phyloP scores from a whole-genome alignment of 805 yeast genomes.

The Candida wancherniae region DNA sequence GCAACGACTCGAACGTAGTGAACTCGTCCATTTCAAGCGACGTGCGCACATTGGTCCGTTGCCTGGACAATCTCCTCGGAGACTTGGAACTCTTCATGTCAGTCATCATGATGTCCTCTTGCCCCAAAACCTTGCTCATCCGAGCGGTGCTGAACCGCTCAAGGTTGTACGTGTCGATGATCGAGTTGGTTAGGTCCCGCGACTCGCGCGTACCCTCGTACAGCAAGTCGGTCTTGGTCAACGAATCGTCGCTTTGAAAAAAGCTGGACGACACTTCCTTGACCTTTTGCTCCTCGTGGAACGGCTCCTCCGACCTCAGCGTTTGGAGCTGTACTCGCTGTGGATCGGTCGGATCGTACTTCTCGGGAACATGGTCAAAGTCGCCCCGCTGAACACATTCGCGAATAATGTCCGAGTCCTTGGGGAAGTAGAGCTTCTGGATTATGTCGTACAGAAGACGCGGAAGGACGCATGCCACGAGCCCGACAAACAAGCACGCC shows the following conservation, averaged over 20 bases:
- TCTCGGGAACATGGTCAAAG: constrained; percentile 57
- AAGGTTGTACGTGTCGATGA: constrained; percentile 30
- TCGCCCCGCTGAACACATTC: constrained; percentile 68
- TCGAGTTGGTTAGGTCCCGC: constrained; percentile 27
- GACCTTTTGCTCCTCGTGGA: constrained; percentile 22
- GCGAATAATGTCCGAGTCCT: constrained; percentile 67
- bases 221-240: constrained; percentile 14
- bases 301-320: too few relatives aligned
- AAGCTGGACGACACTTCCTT: too few relatives aligned
- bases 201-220: too few relatives aligned
- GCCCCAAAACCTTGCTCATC: constrained; percentile 29
- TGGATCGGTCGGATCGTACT: constrained; percentile 81
- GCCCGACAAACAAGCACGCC: constrained; percentile 65
- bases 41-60: too few relatives aligned
- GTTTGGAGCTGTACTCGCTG: too few relatives aligned
- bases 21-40: constrained; percentile 36
- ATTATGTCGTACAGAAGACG: constrained; percentile 58
- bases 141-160: constrained; percentile 27
- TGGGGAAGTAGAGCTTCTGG: constrained; percentile 51
- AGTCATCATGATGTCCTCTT: constrained; percentile 51
- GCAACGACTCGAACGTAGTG: constrained; percentile 29
- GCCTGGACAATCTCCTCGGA: constrained; percentile 15
- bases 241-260: too few relatives aligned
- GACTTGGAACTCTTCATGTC: constrained; percentile 16
- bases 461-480: constrained; percentile 60